Evolutionary conservation across 495 filamentous ascomycete species (phyloP), one percentile per base, ranked within the genome.

Genomic region (Talaromyces stipitatus): DNA sequence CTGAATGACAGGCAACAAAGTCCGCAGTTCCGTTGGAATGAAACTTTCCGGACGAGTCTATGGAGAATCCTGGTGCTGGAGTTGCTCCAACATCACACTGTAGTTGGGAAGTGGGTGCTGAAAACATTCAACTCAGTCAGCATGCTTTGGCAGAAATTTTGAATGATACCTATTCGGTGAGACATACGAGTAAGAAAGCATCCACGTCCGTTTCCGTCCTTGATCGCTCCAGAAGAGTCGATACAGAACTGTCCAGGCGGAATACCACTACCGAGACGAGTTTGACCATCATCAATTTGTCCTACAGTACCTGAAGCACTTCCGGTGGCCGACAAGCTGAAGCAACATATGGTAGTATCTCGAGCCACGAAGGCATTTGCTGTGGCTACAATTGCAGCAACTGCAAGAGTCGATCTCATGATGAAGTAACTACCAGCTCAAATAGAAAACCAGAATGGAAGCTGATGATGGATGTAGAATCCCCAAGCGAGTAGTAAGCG

Each of bases 1-100:
- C 30, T 9, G 51, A 54, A 1, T 36, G 7, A 12, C 51, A 54
- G n/a, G 51, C 51, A 11, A 54, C 32, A 24, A 54, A 54, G 30
- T 54, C 30, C 7, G 51, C 38, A 9, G 51, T 22, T 4, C 72
- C 75, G 23, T 74, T 62, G 50, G 65, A 78, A 11, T 70, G 70
- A 33, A 83, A 56, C 46, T 69, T 62, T 10, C 78, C 80, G 47
- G 77, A 65, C 23, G 76, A 78, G 54, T 65, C 69, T 50, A 84
- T 70, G 9, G 69, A 66, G 66, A 82, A 83, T 33, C 76, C 76
- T 5, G 67, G 32, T 38, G 66, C 67, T 20, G 76, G 72, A 5
- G 33, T 55, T 14, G 72, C 74, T 58, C 80, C 82, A 27, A 66
- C 57, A 58, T 88, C 85, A 66, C 86, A 90, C 64, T 88, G 85